Conservation (phyloP, 2,329 filamentous ascomycete genomes). For the Thyridium curvatum region DNA sequence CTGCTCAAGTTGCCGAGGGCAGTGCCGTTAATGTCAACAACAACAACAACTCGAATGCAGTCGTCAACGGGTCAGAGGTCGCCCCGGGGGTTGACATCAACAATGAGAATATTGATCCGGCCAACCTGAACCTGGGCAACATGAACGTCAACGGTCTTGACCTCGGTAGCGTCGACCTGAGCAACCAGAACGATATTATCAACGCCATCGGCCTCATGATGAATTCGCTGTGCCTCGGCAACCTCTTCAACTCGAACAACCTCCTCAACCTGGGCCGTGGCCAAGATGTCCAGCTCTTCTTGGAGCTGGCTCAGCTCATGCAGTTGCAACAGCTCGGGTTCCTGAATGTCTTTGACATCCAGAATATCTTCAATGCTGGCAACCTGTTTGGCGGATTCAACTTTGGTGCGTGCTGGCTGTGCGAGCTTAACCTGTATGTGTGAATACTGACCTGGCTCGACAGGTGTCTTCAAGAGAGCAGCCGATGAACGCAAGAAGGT, state of each 20-base stretch:
- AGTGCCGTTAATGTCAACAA: background rate
- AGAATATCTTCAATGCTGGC: constrained; percentile 19
- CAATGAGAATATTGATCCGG: constrained; percentile 7
- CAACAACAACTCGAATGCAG: background rate
- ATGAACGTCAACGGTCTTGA: constrained; percentile 17
- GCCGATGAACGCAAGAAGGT: constrained; percentile 15
- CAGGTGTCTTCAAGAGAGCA: constrained; percentile 22
- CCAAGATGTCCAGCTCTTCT: constrained; percentile 21
- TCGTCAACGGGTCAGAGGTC: constrained; percentile 2
- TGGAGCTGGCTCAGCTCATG: constrained; percentile 23
- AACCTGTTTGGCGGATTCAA: constrained; percentile 14
- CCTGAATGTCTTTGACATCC: constrained; percentile 16
- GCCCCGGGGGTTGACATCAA: constrained; percentile 1
- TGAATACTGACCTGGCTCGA: background rate
- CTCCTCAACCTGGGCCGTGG: constrained; percentile 13
- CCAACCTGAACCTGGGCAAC: constrained; percentile 4
- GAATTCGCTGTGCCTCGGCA: constrained; percentile 18
- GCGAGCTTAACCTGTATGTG: constrained; percentile 4
- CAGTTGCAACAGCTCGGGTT: constrained; percentile 21
- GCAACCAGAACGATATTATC: constrained; percentile 18
- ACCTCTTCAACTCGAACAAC: constrained; percentile 14
- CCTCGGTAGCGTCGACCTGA: constrained; percentile 19
- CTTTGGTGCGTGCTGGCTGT: constrained; percentile 8
- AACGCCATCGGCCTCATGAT: constrained; percentile 22
- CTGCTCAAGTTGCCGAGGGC: constrained; percentile 3